These are phyloP conservation scores for Paraphaeosphaeria minitans DNA, from an alignment of 2,329 filamentous ascomycete genomes.

Conservation along the genomic window DNA sequence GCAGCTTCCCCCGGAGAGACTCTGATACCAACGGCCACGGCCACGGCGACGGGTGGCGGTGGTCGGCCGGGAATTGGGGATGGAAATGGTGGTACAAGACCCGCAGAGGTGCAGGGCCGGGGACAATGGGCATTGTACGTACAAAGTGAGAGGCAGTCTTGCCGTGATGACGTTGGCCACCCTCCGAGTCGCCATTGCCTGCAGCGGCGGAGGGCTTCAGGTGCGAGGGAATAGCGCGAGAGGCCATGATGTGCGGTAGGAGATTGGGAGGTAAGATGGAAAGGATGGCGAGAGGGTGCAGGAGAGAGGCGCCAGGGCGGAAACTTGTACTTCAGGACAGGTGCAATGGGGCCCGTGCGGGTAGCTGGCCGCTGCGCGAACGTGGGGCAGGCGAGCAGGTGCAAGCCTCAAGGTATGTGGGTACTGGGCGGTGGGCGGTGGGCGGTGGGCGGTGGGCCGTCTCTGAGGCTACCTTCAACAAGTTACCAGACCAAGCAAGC, in stretches of 20 bases:
- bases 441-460: no score
- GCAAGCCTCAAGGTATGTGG: constrained; percentile 6
- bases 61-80: background rate
- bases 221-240: constrained; percentile 78
- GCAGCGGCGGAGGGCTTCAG: constrained; percentile 66
- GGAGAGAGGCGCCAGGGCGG: constrained; percentile 9
- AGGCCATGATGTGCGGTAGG: constrained; percentile 63
- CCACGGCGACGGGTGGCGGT: background rate
- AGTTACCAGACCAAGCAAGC: background rate
- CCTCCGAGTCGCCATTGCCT: constrained; percentile 49
- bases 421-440: no score
- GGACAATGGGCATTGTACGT: background rate
- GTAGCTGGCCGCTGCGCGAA: constrained; percentile 6
- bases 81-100: background rate
- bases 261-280: constrained; percentile 12
- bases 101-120: background rate
- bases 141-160: constrained; percentile 10
- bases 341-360: constrained; percentile 13
- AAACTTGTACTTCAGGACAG: constrained; percentile 5
- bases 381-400: constrained; percentile 24
- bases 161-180: constrained; percentile 71
- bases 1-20: background rate
- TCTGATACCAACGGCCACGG: background rate
- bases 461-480: background rate
- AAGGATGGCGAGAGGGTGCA: constrained; percentile 9